A percentile compares a stretch with the other conserved stretches of the same genome.
Conservation (phyloP, 768 basidiomycete genomes). For the Paxillus ammoniavirescens region DNA sequence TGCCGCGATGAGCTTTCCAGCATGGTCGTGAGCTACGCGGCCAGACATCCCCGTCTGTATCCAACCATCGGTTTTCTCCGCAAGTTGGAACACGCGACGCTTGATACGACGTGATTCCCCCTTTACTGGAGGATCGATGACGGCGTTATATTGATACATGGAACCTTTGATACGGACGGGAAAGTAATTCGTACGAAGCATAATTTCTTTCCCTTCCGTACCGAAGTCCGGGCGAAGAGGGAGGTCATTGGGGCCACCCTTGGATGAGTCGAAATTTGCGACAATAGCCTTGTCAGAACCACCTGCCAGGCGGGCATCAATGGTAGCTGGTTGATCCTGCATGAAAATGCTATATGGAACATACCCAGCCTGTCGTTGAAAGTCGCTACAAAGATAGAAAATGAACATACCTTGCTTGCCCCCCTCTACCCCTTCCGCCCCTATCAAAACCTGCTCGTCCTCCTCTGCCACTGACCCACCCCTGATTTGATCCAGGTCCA, state of each 20-base stretch:
- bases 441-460: conserved; percentile 22
- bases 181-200: conserved; percentile 50
- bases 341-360: conserved; percentile 27
- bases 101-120: conserved; percentile 35
- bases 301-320: conserved; percentile 53
- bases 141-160: conserved; percentile 41
- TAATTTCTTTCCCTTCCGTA: conserved; percentile 36
- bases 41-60: conserved; percentile 31
- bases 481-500: conserved; percentile 27
- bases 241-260: conserved; percentile 25
- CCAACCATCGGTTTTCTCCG: conserved; percentile 42
- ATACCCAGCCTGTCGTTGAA: background rate
- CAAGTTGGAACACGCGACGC: conserved; percentile 43
- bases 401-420: conserved; percentile 13
- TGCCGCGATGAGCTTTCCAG: conserved; percentile 42
- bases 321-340: conserved; percentile 36
- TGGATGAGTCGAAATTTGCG: conserved; percentile 23
- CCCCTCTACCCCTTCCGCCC: conserved; percentile 12
- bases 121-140: conserved; percentile 26
- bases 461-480: conserved; percentile 11
- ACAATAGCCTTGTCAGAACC: conserved; percentile 39
- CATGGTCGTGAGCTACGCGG: conserved; percentile 45
- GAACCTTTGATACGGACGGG: conserved; percentile 38
- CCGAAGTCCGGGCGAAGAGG: conserved; percentile 49
- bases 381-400: conserved; percentile 4